Base-by-base conservation (phyloP, 1,139 yeast species). In the Cylindricascospora bacillispora region DNA sequence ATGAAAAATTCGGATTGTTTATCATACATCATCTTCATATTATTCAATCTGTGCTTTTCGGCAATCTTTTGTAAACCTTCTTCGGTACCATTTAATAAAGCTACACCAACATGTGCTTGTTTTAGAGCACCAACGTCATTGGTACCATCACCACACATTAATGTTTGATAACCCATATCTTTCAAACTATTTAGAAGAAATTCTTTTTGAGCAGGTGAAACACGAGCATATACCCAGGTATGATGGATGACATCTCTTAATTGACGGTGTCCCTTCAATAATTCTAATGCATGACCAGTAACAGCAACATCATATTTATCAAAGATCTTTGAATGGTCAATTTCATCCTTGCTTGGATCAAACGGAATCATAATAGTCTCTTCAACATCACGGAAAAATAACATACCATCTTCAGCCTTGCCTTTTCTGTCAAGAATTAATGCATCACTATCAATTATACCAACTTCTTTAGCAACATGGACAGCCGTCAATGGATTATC, bases 121-220 rank as follows among this genome's bases (percentile, higher is more conserved):
- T 89, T 92, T 60, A 89, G 71, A 32, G 99, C 99, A 57, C 99
- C 99, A 34, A 89, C 98, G 65, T 89, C 99, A 55, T 89, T 89
- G 20, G 99, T 89, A 60, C 99, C 99, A 60, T 89, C 99, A 65
- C 99, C 99, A 62, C 98, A 89, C 99, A 89, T 89, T 47, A 92
- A 69, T 20, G 98, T 89, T 49, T 72, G 79, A 59, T 86, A 89
- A 20, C 95, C 97, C 53, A 85, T 72, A 36, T 74, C 78, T 57
- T 89, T 89, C 54, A 83, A 70, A 25, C 83, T 70, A 39, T 77
- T 79, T 49, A 92, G 65, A 46, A 89, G 75, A 43, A 78, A 83
- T 60, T 89, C 98, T 61, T 89, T 92, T 63, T 89, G 98, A 21
- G 78, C 54, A 27, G 99, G 98, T 5, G 98, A 89, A 23, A 92